Evolutionary conservation across 2,329 filamentous ascomycete species (phyloP).

Genomic region (Thermochaetoides dissita): DNA sequence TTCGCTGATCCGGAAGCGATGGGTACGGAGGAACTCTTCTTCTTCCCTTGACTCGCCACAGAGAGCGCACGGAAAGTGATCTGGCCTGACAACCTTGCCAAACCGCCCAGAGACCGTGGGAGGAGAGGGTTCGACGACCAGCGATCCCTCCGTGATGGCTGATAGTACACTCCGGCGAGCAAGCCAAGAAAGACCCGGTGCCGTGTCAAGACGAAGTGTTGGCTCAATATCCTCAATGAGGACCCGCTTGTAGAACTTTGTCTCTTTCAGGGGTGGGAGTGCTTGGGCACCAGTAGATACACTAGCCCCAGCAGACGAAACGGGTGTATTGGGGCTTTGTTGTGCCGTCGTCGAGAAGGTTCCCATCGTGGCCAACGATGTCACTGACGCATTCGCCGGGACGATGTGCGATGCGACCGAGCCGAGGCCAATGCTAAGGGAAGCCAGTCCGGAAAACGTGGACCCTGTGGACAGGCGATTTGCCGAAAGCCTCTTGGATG

Average conservation of each 20-base stretch:
- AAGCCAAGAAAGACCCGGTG: constrained; percentile 86
- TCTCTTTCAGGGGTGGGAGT: constrained; percentile 64
- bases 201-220: constrained; percentile 74
- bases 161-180: constrained; percentile 72
- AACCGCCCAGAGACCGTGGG: constrained; percentile 32
- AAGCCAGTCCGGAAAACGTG: constrained; percentile 22
- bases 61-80: constrained; percentile 60
- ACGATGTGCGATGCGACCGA: constrained; percentile 15
- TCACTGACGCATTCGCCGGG: constrained; percentile 43
- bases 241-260: constrained; percentile 84
- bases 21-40: constrained; percentile 57
- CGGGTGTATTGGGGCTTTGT: constrained; percentile 43
- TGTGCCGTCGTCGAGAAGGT: constrained; percentile 37
- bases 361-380: constrained; percentile 38
- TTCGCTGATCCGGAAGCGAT: constrained; percentile 82
- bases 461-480: constrained; percentile 55
- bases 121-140: constrained; percentile 82
- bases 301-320: constrained; percentile 34
- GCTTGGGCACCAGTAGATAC: constrained; percentile 25
- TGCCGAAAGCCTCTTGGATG: constrained; percentile 43
- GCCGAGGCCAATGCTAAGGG: constrained; percentile 27
- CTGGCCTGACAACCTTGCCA: constrained; percentile 34
- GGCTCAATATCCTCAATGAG: constrained; percentile 88
- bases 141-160: constrained; percentile 68
- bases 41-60: constrained; percentile 74